Conservation (phyloP, 108 stramenopile species). For the Aurantiochytrium sp. region DNA sequence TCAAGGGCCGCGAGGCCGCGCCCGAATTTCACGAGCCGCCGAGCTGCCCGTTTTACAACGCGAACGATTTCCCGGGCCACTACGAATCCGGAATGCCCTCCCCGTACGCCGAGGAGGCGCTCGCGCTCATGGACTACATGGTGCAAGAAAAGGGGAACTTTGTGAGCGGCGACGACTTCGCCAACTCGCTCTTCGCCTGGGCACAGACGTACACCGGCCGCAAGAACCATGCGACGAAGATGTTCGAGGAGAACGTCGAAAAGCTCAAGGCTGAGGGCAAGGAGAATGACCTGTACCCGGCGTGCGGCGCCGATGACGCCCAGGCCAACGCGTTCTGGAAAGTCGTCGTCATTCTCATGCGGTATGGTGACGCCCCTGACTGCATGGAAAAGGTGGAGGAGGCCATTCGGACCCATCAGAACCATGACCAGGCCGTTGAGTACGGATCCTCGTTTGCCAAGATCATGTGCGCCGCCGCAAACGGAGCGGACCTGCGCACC, state of each 20-base stretch:
- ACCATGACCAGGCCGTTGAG: background rate
- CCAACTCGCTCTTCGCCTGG: background rate
- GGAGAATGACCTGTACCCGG: background rate
- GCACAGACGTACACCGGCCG: background rate
- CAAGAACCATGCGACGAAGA: background rate
- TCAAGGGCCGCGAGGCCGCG: background rate
- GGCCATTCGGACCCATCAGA: constrained; percentile 18
- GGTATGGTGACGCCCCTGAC: background rate
- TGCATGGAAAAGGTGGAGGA: constrained; percentile 1
- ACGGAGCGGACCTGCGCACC: background rate
- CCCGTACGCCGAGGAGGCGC: background rate
- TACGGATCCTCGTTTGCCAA: background rate
- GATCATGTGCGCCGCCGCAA: background rate
- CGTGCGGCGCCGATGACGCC: constrained; percentile 5
- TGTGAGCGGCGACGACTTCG: background rate
- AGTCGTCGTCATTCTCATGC: background rate
- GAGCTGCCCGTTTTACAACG: constrained; percentile 1
- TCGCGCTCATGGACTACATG: background rate
- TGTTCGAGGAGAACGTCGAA: background rate
- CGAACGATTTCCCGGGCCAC: background rate
- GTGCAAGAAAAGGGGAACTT: background rate
- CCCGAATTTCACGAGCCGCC: constrained; percentile 29
- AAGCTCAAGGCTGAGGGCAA: background rate
- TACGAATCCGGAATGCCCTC: background rate
- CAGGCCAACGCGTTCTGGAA: constrained; percentile 26